Conservation (phyloP, 2,329 filamentous ascomycete genomes). For the Zasmidium citrigriseum region DNA sequence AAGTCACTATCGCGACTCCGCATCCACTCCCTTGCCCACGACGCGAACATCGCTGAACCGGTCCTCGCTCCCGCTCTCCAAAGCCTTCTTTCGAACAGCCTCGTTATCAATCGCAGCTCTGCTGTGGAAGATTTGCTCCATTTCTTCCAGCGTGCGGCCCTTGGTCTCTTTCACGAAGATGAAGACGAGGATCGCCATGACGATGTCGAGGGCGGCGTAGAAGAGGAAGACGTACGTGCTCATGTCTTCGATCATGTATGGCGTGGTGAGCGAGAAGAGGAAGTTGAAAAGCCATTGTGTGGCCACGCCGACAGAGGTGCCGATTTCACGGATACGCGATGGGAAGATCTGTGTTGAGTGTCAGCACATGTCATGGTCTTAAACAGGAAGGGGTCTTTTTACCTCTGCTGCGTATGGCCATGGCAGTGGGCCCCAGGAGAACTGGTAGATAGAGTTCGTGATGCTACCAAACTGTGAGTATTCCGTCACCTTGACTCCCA, state of each 20-base stretch:
- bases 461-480: background rate
- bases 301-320: slow-evolving; percentile 52
- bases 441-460: slow-evolving; percentile 55
- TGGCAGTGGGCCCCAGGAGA: slow-evolving; percentile 52
- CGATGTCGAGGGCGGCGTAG: slow-evolving; percentile 48
- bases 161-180: slow-evolving; percentile 42
- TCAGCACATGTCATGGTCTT: slow-evolving; percentile 36
- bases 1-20: background rate
- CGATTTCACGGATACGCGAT: slow-evolving; percentile 51
- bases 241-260: slow-evolving; percentile 55
- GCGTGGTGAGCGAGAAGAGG: slow-evolving; percentile 50
- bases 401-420: slow-evolving; percentile 52
- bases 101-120: slow-evolving; percentile 30
- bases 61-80: slow-evolving; percentile 18
- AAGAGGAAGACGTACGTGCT: slow-evolving; percentile 47
- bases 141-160: slow-evolving; percentile 39
- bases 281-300: slow-evolving; percentile 58
- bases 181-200: slow-evolving; percentile 44
- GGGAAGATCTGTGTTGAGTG: slow-evolving; percentile 53
- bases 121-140: slow-evolving; percentile 30
- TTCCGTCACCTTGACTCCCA: no score
- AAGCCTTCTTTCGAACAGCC: slow-evolving; percentile 18
- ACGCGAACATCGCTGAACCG: slow-evolving; percentile 10
- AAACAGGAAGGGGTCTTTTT: background rate
- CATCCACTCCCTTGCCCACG: background rate